Base-by-base conservation (phyloP, 495 filamentous ascomycete species). In the Penicillium waksmanii region DNA sequence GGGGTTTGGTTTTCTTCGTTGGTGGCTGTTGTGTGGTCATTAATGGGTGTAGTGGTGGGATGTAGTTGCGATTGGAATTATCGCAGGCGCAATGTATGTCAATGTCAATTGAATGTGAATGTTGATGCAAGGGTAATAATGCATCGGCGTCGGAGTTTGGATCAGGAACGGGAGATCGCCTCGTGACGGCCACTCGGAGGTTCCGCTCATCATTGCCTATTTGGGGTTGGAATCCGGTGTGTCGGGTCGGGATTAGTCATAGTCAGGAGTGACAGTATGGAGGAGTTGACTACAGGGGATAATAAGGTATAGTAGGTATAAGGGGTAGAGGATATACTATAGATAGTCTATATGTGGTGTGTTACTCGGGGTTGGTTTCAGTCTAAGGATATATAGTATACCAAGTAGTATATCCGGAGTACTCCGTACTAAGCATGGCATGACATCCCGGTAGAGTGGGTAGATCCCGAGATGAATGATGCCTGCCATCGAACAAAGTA, bases 141-240 rank as follows among this genome's bases (percentile, higher is more conserved):
- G 23, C 3, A 23, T 25, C 10, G 47, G 11, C 17, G 18, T 53
- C 12, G 12, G 6, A 17, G 50, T 38, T 36, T 12, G 58, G 55
- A 49, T 65, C 53, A 57, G 63, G 63, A 42, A 63, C 59, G 60
- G 63, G 52, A 58, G 59, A 65, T 66, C 51, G 49, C 63, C 64
- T 63, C 64, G 61, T 64, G 65, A 67, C 65, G 52, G 36, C 46
- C 40, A 55, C 15, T 44, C 48, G 42, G 42, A 44, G 42, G 17
- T 17, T 2, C n/a, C n/a, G 42, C 3, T n/a, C 4, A n/a, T 12
- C 42, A n/a, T 44, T 44, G 17, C 42, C 42, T 44, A 6, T 44
- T 44, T 44, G 42, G 42, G 42, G 8, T 9, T 3, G 4, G 42
- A 17, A 17, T 0, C 42, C 42, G 3, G 17, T 9, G 12, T 44